Base-by-base conservation (phyloP, 768 basidiomycete genomes). In the Jaapia argillacea region DNA sequence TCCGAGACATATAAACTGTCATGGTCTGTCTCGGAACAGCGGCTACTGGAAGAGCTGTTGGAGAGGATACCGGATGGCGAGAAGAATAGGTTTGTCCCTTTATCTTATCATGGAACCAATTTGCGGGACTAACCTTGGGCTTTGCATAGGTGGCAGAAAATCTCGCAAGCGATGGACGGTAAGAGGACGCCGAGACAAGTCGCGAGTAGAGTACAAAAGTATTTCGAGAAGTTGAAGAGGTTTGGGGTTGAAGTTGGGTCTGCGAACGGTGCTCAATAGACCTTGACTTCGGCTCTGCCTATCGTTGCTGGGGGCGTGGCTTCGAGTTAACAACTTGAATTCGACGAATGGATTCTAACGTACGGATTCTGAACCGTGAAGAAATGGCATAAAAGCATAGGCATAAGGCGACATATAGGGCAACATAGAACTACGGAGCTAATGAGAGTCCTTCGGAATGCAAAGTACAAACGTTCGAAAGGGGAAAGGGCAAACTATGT, bases 181-280 rank as follows among this genome's bases (percentile, higher is more conserved):
- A 67, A 67, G 36, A 64, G 86, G 45, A 88, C 87, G 3, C 79
- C 86, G 3, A 64, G 85, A 47, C 87, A 90, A 64, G 87, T 90
- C n/a, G 85, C 85, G 27, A 87, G 84, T 64, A 74, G 85, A 14
- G 86, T 90, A 43, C 87, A 90, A 53, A 90, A 90, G 61, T 89
- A 88, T 60, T 81, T 86, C 58, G 83, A 83, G 57, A 89, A 88
- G 66, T 58, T 89, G 58, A 85, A 80, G 62, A 72, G 74, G 49
- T 87, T 79, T 58, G 85, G 85, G 26, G 53, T 81, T 40, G 72
- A 68, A 22, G 57, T 70, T 25, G 61, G n/a, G n/a, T n/a, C n/a
- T n/a, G n/a, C n/a, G n/a, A n/a, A n/a, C n/a, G n/a, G n/a, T n/a
- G n/a, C n/a, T n/a, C n/a, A n/a, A n/a, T n/a, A n/a, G n/a, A n/a